These are phyloP conservation scores for Blastomyces percursus DNA, from an alignment of 2,329 filamentous ascomycete genomes.

Conservation along the genomic window DNA sequence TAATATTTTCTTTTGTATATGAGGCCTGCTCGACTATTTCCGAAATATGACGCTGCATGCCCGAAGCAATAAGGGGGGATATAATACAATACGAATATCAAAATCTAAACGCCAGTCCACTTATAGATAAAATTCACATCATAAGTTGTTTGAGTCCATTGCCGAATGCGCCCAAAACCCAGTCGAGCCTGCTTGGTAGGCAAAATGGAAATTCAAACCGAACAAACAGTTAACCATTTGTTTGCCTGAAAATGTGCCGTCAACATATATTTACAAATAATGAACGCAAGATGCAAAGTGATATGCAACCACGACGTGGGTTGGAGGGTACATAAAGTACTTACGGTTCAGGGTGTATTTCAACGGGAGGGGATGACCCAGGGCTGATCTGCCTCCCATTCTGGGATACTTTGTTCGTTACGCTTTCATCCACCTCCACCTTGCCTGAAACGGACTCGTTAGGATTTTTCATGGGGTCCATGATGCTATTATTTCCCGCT, in stretches of 20 bases:
- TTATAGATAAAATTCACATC: background rate
- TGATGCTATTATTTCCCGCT: background rate
- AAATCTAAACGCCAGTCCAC: background rate
- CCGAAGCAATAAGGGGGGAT: background rate
- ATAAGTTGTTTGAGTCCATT: background rate
- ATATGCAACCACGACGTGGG: background rate
- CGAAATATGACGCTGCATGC: background rate
- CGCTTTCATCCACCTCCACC: background rate
- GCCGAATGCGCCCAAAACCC: background rate
- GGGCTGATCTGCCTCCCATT: conserved; percentile 6
- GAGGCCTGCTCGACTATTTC: background rate
- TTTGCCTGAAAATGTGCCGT: background rate
- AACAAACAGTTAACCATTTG: background rate
- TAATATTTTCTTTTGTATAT: background rate
- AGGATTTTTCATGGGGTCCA: background rate
- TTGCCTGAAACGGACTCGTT: background rate
- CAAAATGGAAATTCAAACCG: too few relatives aligned
- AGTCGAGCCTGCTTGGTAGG: background rate
- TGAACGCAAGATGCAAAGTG: background rate
- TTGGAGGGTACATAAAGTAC: background rate
- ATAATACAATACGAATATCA: background rate
- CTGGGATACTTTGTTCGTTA: conserved; percentile 6
- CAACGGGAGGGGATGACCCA: conserved; percentile 8
- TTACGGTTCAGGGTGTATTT: conserved; percentile 13
- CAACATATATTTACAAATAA: background rate